Evolutionary conservation across 2,329 filamentous ascomycete species (phyloP), one percentile per base, ranked within the genome.

Genomic region (Ceratocystis smalleyi): DNA sequence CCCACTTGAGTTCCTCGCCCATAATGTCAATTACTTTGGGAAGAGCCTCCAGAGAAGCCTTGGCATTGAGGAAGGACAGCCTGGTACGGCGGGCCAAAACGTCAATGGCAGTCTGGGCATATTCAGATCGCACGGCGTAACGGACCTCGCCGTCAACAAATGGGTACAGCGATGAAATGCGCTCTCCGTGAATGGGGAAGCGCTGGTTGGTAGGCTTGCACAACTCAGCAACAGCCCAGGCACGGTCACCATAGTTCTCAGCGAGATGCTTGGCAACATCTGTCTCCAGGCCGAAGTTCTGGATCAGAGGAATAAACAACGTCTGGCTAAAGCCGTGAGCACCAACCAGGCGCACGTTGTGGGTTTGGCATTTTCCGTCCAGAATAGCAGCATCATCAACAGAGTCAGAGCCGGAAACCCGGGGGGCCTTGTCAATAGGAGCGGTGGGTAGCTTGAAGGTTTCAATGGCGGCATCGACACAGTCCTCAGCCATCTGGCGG

Each of bases 261-360:
- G 87, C 87, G 43, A 96, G 80, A 75, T 96, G 91, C 76, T 90
- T 88, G 55, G 91, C 91, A 22, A 96, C 89, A 70, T 95, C 90
- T 19, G 89, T 95, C 75, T 96, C 91, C 65, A 96, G 77, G 68
- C 90, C 90, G 72, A 89, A 96, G 76, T 95, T 89, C 74, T 96
- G 91, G 72, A 96, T 94, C 43, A 96, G 78, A 74, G 92, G 91
- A 79, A 96, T 96, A 77, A 96, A 96, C 27, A 96, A 83, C 1
- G 91, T 81, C 75, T 91, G 91, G 74, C 86, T 91, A 77, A 86
- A 95, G 64, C 90, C 89, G 73, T 95, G 90, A 10, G 90, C 88
- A 69, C 90, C 90, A 66, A 94, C 79, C 43, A 95, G 79, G 64
- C 88, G 85, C 63, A 95, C 86, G 70, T 86, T 83, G 73, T 94